Conservation (phyloP, 2,329 filamentous ascomycete genomes). For the Trichoderma hamatum region DNA sequence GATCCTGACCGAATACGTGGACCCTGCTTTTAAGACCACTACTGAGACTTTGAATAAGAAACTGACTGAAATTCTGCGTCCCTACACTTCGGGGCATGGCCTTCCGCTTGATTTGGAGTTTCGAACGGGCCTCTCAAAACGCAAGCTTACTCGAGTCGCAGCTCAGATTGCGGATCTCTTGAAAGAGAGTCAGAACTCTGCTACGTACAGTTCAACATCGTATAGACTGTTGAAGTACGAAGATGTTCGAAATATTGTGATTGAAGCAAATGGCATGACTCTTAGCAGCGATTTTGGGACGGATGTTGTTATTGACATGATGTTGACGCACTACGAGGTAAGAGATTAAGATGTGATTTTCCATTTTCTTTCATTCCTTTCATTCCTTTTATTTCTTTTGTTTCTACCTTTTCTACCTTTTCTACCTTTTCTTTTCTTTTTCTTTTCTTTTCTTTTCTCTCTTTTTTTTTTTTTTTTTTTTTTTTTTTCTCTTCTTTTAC, state of each 20-base stretch:
- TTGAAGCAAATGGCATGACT: neutral
- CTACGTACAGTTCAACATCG: neutral
- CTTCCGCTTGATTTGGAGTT: conserved; percentile 1
- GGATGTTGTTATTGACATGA: conserved; percentile 14
- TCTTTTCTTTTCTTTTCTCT: too few species aligned
- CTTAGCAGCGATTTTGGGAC: neutral
- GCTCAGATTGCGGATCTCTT: neutral
- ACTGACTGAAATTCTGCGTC: conserved; percentile 1
- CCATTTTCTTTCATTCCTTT: too few species aligned
- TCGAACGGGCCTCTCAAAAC: neutral
- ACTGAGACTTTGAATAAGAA: neutral
- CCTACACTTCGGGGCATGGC: neutral
- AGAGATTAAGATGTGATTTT: too few species aligned
- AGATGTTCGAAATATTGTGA: neutral
- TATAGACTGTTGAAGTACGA: neutral
- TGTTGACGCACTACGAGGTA: conserved; percentile 18
- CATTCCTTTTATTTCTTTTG: too few species aligned
- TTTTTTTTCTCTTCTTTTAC: too few species aligned
- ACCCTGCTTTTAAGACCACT: conserved; percentile 3
- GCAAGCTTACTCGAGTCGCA: neutral
- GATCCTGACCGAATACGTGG: conserved; percentile 3
- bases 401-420: too few species aligned
- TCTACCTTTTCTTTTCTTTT: too few species aligned
- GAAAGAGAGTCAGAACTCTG: neutral
- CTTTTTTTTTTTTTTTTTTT: too few species aligned